Percentiles rank a stretch among this genome's conserved stretches.
Evolutionary conservation across 2,329 filamentous ascomycete genomes (phyloP).

Genomic region (Dissoconium aciculare): DNA sequence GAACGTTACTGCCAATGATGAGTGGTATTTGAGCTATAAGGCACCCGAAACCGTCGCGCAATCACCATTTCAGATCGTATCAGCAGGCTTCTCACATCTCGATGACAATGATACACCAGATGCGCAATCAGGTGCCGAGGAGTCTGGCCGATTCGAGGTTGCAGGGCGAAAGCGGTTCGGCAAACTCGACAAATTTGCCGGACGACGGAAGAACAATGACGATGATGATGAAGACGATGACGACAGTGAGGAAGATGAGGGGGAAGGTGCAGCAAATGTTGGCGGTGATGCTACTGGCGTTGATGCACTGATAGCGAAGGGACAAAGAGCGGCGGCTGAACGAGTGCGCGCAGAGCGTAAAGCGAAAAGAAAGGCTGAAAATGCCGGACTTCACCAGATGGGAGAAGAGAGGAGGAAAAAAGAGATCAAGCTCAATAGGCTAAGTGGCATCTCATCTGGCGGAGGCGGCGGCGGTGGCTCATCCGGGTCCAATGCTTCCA

Average conservation of each 20-base stretch:
- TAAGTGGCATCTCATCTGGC: slow-evolving; percentile 36
- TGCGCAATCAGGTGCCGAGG: slow-evolving; percentile 18
- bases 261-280: slow-evolving; percentile 23
- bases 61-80: slow-evolving; percentile 41
- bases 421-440: slow-evolving; percentile 50
- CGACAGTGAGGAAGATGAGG: slow-evolving; percentile 22
- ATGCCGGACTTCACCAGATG: slow-evolving; percentile 35
- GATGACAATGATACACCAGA: slow-evolving; percentile 22
- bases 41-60: slow-evolving; percentile 21
- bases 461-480: slow-evolving; percentile 6
- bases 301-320: slow-evolving; percentile 31
- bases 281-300: slow-evolving; percentile 29
- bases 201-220: slow-evolving; percentile 28
- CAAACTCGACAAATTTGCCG: slow-evolving; percentile 29
- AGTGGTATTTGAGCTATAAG: slow-evolving; percentile 53
- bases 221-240: slow-evolving; percentile 12
- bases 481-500: slow-evolving; percentile 19
- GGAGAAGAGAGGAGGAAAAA: slow-evolving; percentile 48
- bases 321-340: slow-evolving; percentile 31
- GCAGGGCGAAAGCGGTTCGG: slow-evolving; percentile 37
- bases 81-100: slow-evolving; percentile 42
- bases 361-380: slow-evolving; percentile 35
- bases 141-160: slow-evolving; percentile 21
- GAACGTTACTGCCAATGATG: slow-evolving; percentile 35
- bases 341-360: slow-evolving; percentile 30